phyloP scores from a whole-genome alignment of 23 red algal species.

The Gracilaria caudata region DNA sequence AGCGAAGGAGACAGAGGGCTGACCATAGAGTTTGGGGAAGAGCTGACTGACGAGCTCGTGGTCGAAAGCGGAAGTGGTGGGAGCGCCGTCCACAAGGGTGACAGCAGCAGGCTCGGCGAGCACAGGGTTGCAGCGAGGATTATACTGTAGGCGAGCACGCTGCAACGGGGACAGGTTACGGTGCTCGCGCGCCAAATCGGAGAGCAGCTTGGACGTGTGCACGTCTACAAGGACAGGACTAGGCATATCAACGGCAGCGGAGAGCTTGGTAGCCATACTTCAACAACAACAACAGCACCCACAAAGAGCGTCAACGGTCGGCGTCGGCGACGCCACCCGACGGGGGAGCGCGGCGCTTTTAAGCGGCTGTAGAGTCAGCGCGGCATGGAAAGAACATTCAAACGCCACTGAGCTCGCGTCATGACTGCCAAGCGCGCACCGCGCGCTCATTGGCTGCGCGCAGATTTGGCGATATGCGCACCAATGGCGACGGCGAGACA shows the following conservation, averaged over 20 bases:
- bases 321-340: not conserved
- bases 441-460: conserved; percentile 12
- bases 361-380: not conserved
- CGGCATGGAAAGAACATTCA: not conserved
- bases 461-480: not conserved
- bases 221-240: not conserved
- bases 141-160: conserved; percentile 68
- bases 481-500: not conserved
- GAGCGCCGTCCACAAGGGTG: conserved; percentile 46
- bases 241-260: not conserved
- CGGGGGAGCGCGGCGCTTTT: not conserved
- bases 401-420: not conserved
- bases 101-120: conserved; percentile 36
- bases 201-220: conserved; percentile 14
- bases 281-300: not conserved
- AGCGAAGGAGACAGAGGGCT: conserved; percentile 68
- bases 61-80: conserved; percentile 66
- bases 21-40: conserved; percentile 89
- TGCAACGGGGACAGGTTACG: conserved; percentile 70
- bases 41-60: conserved; percentile 60
- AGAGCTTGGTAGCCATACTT: not conserved
- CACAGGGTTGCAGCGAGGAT: conserved; percentile 72
- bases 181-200: conserved; percentile 10
- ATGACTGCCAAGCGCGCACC: not conserved
- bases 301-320: not conserved